Evolutionary conservation across 2,329 filamentous ascomycete species (phyloP).

Genomic region (Monosporascus ibericus): DNA sequence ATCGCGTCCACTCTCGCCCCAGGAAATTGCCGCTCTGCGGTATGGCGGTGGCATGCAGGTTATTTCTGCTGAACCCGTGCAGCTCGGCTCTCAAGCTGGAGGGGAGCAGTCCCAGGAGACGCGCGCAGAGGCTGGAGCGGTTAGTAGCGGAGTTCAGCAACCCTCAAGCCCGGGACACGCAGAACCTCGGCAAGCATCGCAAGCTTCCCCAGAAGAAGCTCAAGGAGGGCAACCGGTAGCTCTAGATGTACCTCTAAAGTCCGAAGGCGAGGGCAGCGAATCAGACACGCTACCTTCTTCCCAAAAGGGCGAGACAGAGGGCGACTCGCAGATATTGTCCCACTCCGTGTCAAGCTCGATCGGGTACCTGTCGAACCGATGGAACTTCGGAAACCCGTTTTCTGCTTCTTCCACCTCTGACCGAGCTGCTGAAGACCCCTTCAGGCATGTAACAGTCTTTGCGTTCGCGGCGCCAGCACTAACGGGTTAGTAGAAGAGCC

Average conservation of each 20-base stretch:
- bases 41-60: slow-evolving; percentile 46
- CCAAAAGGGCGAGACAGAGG: slow-evolving; percentile 14
- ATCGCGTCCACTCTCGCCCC: slow-evolving; percentile 72
- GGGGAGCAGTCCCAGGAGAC: slow-evolving; percentile 9
- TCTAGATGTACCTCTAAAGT: slow-evolving; percentile 5
- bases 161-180: slow-evolving; percentile 13
- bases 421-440: slow-evolving; percentile 35
- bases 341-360: slow-evolving; percentile 38
- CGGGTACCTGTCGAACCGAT: slow-evolving; percentile 50
- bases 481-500: slow-evolving; percentile 30
- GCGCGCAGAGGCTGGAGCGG: slow-evolving; percentile 9
- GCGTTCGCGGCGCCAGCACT: not conserved
- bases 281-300: slow-evolving; percentile 17
- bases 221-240: slow-evolving; percentile 1
- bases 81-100: slow-evolving; percentile 12
- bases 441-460: slow-evolving; percentile 32
- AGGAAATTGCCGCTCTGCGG: slow-evolving; percentile 63
- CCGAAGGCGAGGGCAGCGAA: slow-evolving; percentile 8
- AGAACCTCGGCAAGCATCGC: slow-evolving; percentile 13
- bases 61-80: slow-evolving; percentile 39
- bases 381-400: slow-evolving; percentile 48
- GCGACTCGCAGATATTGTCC: slow-evolving; percentile 21
- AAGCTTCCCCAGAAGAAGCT: slow-evolving; percentile 15
- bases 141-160: slow-evolving; percentile 10
- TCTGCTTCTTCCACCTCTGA: slow-evolving; percentile 38